These are phyloP conservation scores for Herpetomonas tarakana DNA, from an alignment of 208 protist species.

Conservation along the genomic window DNA sequence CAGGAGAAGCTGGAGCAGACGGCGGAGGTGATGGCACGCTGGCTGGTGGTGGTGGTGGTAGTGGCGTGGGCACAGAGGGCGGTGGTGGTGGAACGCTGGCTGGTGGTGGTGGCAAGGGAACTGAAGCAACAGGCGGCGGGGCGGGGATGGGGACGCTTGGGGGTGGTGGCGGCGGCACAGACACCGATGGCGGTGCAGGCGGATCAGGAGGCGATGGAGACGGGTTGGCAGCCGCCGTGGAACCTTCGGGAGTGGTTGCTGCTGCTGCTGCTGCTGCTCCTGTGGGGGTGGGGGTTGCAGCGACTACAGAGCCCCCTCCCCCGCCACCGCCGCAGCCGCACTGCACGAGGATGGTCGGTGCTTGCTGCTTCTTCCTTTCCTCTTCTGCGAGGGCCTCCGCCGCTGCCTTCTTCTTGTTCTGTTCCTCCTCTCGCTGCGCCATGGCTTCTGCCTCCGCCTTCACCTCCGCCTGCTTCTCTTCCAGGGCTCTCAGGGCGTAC, in stretches of 20 bases:
- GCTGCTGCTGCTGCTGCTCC: slow-evolving; percentile 6
- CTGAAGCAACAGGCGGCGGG: slow-evolving; percentile 5
- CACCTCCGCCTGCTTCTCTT: slow-evolving; percentile 2
- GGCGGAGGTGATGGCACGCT: neutral
- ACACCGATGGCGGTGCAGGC: slow-evolving; percentile 10
- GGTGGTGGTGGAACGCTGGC: slow-evolving; percentile 4
- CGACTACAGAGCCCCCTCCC: neutral
- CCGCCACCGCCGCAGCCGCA: neutral
- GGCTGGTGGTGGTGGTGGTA: slow-evolving; percentile 7
- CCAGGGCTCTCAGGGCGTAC: slow-evolving; percentile 4
- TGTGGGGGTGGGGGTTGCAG: slow-evolving; percentile 3
- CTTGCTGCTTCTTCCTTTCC: neutral
- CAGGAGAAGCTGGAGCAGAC: neutral
- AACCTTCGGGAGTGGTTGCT: neutral
- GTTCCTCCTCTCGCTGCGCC: neutral
- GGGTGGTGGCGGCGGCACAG: slow-evolving; percentile 21
- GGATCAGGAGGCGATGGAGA: slow-evolving; percentile 4
- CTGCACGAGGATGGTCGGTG: slow-evolving; percentile 5
- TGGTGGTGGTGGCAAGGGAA: slow-evolving; percentile 7
- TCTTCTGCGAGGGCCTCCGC: neutral
- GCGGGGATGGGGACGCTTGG: slow-evolving; percentile 3
- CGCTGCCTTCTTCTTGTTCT: neutral
- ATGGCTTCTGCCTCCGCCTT: slow-evolving; percentile 4
- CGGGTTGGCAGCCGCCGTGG: slow-evolving; percentile 3
- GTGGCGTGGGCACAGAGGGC: slow-evolving; percentile 10